These are phyloP conservation scores for Plectosphaerella sp. DNA, from an alignment of 2,329 filamentous ascomycete genomes.

Conservation along the genomic window DNA sequence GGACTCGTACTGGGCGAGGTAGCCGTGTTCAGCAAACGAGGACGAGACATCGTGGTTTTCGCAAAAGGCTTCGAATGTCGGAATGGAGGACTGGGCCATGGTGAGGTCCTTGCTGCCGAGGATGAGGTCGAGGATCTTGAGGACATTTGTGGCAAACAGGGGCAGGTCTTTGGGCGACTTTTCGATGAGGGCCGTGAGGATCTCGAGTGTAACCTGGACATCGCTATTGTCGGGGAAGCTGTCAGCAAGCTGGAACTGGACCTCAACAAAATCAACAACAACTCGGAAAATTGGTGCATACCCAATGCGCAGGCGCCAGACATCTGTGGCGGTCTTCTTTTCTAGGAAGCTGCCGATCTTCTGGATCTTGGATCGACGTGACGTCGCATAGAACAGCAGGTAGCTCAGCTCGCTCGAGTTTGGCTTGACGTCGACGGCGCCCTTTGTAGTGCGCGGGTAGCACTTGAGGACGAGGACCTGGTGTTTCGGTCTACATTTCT, in stretches of 20 bases:
- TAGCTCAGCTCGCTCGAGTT: constrained; percentile 97
- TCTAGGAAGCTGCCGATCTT: constrained; percentile 95
- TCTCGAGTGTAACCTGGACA: constrained; percentile 91
- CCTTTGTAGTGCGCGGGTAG: constrained; percentile 90
- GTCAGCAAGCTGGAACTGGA: constrained; percentile 2
- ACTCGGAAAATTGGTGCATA: constrained; percentile 28
- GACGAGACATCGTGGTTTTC: constrained; percentile 81
- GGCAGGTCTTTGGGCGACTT: constrained; percentile 88
- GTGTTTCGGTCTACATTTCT: constrained; percentile 84
- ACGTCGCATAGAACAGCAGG: constrained; percentile 93
- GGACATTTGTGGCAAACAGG: constrained; percentile 78
- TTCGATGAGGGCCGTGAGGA: constrained; percentile 86
- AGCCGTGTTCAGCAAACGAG: constrained; percentile 80
- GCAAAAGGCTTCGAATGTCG: constrained; percentile 85
- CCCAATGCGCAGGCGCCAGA: constrained; percentile 85
- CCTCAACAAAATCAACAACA: not conserved
- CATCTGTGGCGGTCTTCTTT: constrained; percentile 87
- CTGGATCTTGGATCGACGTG: constrained; percentile 88
- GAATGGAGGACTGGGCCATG: constrained; percentile 86
- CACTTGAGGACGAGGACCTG: constrained; percentile 95
- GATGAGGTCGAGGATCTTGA: constrained; percentile 79
- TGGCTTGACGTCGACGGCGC: constrained; percentile 86
- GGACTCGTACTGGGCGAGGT: constrained; percentile 76
- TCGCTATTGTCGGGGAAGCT: constrained; percentile 25
- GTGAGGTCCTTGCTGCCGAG: constrained; percentile 83